Conservation (phyloP, 2,329 filamentous ascomycete genomes). For the Macrophomina phaseolina region DNA sequence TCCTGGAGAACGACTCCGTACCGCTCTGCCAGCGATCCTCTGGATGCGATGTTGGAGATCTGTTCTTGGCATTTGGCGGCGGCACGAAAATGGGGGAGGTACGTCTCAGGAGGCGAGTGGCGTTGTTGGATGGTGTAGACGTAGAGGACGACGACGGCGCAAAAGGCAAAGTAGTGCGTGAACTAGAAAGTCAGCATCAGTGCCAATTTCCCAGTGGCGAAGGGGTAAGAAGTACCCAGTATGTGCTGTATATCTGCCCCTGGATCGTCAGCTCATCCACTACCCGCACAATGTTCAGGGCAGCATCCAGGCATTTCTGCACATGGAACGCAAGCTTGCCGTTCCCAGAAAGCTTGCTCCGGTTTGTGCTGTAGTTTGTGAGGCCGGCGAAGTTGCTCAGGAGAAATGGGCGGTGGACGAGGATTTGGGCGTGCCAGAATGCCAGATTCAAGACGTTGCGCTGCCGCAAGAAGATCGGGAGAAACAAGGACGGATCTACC, state of each 20-base stretch:
- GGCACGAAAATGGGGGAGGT: constrained; percentile 54
- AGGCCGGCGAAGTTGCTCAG: constrained; percentile 50
- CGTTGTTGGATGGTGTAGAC: constrained; percentile 60
- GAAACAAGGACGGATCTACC: constrained; percentile 51
- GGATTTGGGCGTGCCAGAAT: constrained; percentile 62
- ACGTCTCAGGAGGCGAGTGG: constrained; percentile 52
- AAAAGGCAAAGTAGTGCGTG: constrained; percentile 61
- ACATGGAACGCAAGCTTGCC: constrained; percentile 44
- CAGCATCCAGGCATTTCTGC: constrained; percentile 55
- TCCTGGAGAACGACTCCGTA: constrained; percentile 62
- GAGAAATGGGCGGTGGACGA: constrained; percentile 62
- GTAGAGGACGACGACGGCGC: constrained; percentile 60
- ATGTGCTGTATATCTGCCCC: constrained; percentile 52
- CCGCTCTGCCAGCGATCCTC: constrained; percentile 46
- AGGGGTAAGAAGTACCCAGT: constrained; percentile 42
- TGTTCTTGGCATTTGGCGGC: constrained; percentile 50
- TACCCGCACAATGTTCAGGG: constrained; percentile 52
- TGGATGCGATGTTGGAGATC: constrained; percentile 38
- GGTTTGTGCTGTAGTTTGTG: constrained; percentile 37
- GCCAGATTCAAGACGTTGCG: constrained; percentile 61
- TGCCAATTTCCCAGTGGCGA: too few relatives aligned
- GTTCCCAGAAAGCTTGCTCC: constrained; percentile 29
- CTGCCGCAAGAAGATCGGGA: constrained; percentile 60
- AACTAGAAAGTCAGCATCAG: constrained; percentile 38
- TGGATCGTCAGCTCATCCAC: constrained; percentile 51